Conservation (phyloP, 2,329 filamentous ascomycete genomes). For the Penicillium capsulatum region DNA sequence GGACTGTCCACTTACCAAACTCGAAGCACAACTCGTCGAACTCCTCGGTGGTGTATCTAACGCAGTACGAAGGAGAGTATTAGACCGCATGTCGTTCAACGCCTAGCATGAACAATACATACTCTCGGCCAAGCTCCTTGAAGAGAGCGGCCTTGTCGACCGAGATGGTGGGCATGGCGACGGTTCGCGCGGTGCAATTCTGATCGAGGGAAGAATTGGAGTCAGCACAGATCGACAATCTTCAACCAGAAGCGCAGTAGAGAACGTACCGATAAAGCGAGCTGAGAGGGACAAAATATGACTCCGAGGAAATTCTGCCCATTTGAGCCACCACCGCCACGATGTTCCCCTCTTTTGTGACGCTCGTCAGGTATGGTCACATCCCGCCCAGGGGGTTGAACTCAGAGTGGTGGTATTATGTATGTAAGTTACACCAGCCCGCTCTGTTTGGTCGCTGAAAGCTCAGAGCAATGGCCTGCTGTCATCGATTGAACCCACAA, state of each 20-base stretch:
- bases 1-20: slow-evolving; percentile 58
- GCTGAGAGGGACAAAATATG: slow-evolving; percentile 15
- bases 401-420: not conserved
- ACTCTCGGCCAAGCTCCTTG: slow-evolving; percentile 86
- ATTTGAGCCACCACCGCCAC: slow-evolving; percentile 35
- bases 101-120: slow-evolving; percentile 38
- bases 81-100: not conserved
- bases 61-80: slow-evolving; percentile 4
- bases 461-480: slow-evolving; percentile 6
- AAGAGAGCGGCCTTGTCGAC: slow-evolving; percentile 96
- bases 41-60: slow-evolving; percentile 81
- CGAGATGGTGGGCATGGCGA: slow-evolving; percentile 87
- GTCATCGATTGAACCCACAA: not conserved
- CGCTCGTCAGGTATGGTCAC: slow-evolving; percentile 19
- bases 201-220: slow-evolving; percentile 7
- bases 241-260: slow-evolving; percentile 5
- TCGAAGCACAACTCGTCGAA: slow-evolving; percentile 99
- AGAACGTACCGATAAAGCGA: slow-evolving; percentile 6
- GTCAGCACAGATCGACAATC: not conserved
- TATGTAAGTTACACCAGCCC: slow-evolving; percentile 23
- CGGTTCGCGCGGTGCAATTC: slow-evolving; percentile 23
- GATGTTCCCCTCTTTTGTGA: slow-evolving; percentile 23
- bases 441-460: slow-evolving; percentile 16
- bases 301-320: slow-evolving; percentile 26
- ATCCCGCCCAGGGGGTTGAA: not conserved